Evolutionary conservation across 768 basidiomycete genomes (phyloP).

Genomic region (Serendipita vermifera): DNA sequence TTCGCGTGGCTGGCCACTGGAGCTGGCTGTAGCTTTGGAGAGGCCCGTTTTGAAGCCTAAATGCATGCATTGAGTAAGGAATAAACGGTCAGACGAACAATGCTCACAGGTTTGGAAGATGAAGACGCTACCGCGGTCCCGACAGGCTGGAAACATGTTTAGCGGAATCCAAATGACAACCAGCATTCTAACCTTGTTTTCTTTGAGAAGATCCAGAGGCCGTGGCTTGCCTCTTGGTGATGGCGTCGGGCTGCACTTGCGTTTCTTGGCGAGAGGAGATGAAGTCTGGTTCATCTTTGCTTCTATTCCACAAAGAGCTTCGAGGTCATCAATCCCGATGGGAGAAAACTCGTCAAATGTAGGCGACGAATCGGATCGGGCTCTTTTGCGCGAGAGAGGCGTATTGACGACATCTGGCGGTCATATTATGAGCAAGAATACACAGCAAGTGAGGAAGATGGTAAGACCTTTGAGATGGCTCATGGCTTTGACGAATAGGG

Average conservation of each 20-base stretch:
- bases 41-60: no score
- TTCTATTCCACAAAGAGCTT: not conserved
- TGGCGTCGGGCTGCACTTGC: not conserved
- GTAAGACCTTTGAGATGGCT: not conserved
- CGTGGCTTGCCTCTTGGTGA: not conserved
- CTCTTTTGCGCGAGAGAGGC: not conserved
- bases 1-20: no score
- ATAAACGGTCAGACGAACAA: no score
- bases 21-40: no score
- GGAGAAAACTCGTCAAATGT: conserved; percentile 3
- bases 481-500: not conserved
- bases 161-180: not conserved
- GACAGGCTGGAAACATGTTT: not conserved
- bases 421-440: not conserved
- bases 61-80: no score
- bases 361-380: not conserved
- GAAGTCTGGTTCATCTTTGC: not conserved
- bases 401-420: not conserved
- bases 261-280: not conserved
- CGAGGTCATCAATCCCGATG: conserved; percentile 6
- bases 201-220: not conserved
- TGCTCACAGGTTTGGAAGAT: no score
- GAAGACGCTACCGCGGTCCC: no score
- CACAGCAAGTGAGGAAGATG: not conserved
- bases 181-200: not conserved